Base-by-base conservation (phyloP, 179 eudicot species). In the Spergularia azorica region DNA sequence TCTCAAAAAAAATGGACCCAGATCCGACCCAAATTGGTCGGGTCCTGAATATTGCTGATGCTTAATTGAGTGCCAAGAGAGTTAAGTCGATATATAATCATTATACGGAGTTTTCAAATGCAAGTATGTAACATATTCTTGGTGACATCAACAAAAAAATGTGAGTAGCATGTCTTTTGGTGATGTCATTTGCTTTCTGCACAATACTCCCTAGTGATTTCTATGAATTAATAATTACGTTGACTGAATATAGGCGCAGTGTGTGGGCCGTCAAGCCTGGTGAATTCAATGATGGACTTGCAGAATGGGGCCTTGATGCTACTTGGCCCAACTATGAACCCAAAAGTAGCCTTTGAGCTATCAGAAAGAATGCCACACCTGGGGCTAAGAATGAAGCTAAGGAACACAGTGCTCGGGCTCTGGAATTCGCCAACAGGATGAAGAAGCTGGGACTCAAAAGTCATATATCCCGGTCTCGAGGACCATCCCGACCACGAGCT, bases 281-380 rank as follows among this genome's bases (percentile, higher is more conserved):
- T 95, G 81, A 95, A 89, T 81, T 90, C 95, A 6, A 90, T 95
- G 95, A 95, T 95, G 99, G 97, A 95, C 83, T 89, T 90, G 43
- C 97, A 91, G 50, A 90, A 95, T 73, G 99, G 97, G 72, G 63
- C 95, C 39, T 76, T 95, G 5, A 91, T 93, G 95, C 86, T 95
- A 0, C 80, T 95, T 36, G 99, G 98, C 74, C 99, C 99, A 77
- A 95, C 99, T 2, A 93, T 95, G 99, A 95, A 95, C 72, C 85
- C 99, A 26, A 95, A 95, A 76, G 91, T 95, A n/a, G 99, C 99
- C 60, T 95, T 90, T 67, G 99, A 93, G 20, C 87, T 95, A 13
- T 84, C 99, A 0, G 91, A 89, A 77, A 86, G 99, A 18, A 80
- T 95, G 18, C 99, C 99, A 6, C 99, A 95, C 76, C 72, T 93